Evolutionary conservation across 2,329 filamentous ascomycete genomes (phyloP).

Genomic region (Elsinoe australis): DNA sequence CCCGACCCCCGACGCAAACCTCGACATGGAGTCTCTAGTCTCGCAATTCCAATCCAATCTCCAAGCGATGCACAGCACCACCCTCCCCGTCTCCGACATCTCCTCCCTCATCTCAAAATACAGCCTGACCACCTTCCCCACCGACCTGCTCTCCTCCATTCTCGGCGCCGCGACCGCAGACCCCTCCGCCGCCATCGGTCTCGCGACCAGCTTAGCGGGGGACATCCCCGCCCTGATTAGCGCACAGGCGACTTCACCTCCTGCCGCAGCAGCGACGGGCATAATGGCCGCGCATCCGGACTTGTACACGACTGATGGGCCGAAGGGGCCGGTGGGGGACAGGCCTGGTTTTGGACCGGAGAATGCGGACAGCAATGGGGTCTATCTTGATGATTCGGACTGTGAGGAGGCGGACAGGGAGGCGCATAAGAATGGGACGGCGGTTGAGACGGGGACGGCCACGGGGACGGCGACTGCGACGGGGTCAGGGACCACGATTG

Average conservation of each 20-base stretch:
- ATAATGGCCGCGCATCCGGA: conserved; percentile 4
- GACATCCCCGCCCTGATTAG: not conserved
- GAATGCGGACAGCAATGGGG: conserved; percentile 10
- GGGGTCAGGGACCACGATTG: too few relatives aligned
- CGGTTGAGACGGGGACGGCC: not conserved
- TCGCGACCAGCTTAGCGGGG: too few relatives aligned
- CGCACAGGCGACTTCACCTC: not conserved
- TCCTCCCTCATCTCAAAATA: too few relatives aligned
- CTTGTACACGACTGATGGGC: conserved; percentile 7
- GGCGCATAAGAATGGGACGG: not conserved
- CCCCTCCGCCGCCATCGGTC: too few relatives aligned
- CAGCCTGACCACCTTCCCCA: too few relatives aligned
- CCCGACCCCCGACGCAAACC: too few relatives aligned
- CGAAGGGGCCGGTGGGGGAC: conserved; percentile 3
- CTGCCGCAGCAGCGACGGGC: not conserved
- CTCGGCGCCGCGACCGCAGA: too few relatives aligned
- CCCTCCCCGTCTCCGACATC: too few relatives aligned
- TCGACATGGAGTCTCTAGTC: too few relatives aligned
- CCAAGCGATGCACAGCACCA: too few relatives aligned
- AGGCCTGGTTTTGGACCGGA: conserved; percentile 1
- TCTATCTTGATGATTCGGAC: conserved; percentile 7
- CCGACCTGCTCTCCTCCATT: too few relatives aligned
- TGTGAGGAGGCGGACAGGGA: not conserved
- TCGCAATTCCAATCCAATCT: too few relatives aligned
- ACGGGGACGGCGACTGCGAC: not conserved